Base-by-base conservation (phyloP, 2,329 filamentous ascomycete genomes). In the Hypomyces rosellus region DNA sequence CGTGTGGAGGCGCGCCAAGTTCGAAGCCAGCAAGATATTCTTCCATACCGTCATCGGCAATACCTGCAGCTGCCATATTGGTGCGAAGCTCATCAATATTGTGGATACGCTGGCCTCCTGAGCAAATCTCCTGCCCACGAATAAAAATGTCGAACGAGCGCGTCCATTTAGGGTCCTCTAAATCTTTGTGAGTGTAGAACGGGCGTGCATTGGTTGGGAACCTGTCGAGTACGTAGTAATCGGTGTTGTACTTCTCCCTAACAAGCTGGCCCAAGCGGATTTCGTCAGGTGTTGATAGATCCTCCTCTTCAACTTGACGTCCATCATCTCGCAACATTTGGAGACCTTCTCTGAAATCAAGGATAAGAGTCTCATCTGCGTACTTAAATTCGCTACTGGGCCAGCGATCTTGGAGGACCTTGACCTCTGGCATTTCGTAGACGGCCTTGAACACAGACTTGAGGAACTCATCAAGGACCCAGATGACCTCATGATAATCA, bases 61-160 rank as follows among this genome's bases (percentile, higher is more conserved):
- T 85, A 52, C 89, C 89, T 44, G 81, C 77, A 44, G 80, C 79
- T 53, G 78, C 76, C 86, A 96, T 90, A 63, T 86, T 88, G 59
- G 85, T 78, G 41, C 85, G 78, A n/a, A 96, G 75, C 63, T 88
- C 78, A 4, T 76, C 71, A 0, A 87, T 79, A 54, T 93, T 84
- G 65, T 96, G 88, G 55, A 96, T 95, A 80, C 91, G 89, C 68
- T 96, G 91, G 7, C 91, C 91, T 59, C 91, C 91, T 1, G 89
- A 92, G 42, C 92, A 84, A 51, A 96, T 93, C 66, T 96, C 91
- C 63, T 96, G 91, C 1, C 91, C 91, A 30, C 91, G 86, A 40
- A 96, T 79, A 71, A 96, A 96, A 51, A 96, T 95, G 65, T 96
- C 91, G 61, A 96, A 96, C 0, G 91, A 95, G 65, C 95, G 95